Evolutionary conservation across 139 green algal species (phyloP).

Genomic region (Haematococcus sp.): DNA sequence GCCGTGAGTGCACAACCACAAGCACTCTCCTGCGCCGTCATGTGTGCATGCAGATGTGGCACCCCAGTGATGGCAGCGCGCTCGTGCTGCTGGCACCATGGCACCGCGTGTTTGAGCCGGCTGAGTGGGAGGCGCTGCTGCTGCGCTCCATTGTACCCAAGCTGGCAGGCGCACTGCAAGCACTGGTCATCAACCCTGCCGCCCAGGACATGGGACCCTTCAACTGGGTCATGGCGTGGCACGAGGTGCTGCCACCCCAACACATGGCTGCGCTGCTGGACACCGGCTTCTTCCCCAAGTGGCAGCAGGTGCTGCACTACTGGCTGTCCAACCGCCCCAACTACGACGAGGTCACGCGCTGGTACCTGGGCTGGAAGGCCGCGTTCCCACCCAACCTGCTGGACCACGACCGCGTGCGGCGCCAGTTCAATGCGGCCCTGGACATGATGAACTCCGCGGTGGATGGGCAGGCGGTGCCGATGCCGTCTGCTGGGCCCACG

Average conservation of each 20-base stretch:
- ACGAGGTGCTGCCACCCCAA: conserved; percentile 51
- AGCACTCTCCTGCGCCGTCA: too few relatives aligned
- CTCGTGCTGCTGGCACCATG: conserved; percentile 83
- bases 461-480: conserved; percentile 39
- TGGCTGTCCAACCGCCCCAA: conserved; percentile 81
- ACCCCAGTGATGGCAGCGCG: conserved; percentile 78
- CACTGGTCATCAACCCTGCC: conserved; percentile 31
- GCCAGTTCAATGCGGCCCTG: conserved; percentile 75
- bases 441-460: conserved; percentile 88
- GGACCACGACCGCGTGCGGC: conserved; percentile 70
- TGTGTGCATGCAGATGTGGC: conserved; percentile 58
- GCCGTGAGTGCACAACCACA: too few relatives aligned
- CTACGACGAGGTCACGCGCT: conserved; percentile 88
- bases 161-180: conserved; percentile 55
- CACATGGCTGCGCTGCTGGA: conserved; percentile 70
- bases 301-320: conserved; percentile 72
- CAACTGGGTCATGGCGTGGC: conserved; percentile 83
- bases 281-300: conserved; percentile 81
- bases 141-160: conserved; percentile 81
- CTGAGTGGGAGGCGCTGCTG: conserved; percentile 80
- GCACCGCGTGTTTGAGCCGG: conserved; percentile 71
- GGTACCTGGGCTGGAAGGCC: conserved; percentile 94
- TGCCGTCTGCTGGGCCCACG: conserved; percentile 2
- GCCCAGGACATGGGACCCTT: conserved; percentile 79
- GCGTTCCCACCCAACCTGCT: conserved; percentile 48